Base-by-base conservation (phyloP, 2,329 filamentous ascomycete genomes). In the Clonostachys rhizophaga region DNA sequence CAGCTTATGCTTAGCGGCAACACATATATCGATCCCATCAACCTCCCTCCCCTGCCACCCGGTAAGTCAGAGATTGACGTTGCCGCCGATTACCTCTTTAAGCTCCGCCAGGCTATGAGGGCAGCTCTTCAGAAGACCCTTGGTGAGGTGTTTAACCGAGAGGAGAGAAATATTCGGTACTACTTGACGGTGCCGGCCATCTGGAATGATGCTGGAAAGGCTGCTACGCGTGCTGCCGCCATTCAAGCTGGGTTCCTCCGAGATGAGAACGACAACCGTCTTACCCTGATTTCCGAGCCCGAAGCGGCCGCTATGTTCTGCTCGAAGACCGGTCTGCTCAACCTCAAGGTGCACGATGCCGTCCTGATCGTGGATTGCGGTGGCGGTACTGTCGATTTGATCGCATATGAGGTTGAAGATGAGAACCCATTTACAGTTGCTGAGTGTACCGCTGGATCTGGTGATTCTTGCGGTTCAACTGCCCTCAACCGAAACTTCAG, bases 21-120 rank as follows among this genome's bases (percentile, higher is more conserved):
- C 77, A 97, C 94, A 41, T 97, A 97, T 69, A 97, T 97, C 64
- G 94, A 97, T 68, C 94, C 94, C 52, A 97, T 97, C 74, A 97
- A 97, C 79, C 83, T 99, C 55, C 94, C 94, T 43, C 94, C 94
- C 54, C 87, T 97, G 65, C 94, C 94, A 43, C 91, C 92, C 42
- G 94, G 94, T 69, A 97, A 97, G 76, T 96, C 92, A 24, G 94
- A 97, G 71, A 96, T 97, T 69, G 94, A 99, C 70, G 94, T 97
- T 45, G 92, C 94, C n/a, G 94, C 94, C 66, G 94, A 97, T 67
- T 99, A 97, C 68, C 86, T 99, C 44, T 97, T 96, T 79, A 96
- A 97, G 73, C 81, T 99, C 51, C 89, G 94, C 56, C 91, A 96
- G 72, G 94, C 94, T 2, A 96, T 97, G 91, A 85, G 94, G 58